Evolutionary conservation across 2,329 filamentous ascomycete genomes (phyloP), one percentile per base, ranked within the genome.

Genomic region (Acephala macrosclerotiorum): DNA sequence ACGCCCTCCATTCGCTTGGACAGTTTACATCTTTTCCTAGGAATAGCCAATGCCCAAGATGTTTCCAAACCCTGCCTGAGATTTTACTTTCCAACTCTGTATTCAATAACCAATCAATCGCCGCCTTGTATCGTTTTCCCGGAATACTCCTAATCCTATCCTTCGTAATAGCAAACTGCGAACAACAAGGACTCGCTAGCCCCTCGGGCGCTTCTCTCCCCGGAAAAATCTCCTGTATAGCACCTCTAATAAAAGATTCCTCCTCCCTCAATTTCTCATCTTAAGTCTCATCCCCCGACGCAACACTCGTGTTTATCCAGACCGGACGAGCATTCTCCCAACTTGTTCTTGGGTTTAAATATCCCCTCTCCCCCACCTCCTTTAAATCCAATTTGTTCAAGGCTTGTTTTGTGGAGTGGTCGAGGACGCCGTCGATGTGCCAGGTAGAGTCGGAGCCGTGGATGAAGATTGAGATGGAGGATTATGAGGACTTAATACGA

Each of bases 61-160:
- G 90, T 72, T 91, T 88, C 74, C 89, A 82, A 3, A 89, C 82
- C 36, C 88, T 78, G 3, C 88, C 88, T n/a, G 83, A 86, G 33
- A 83, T 75, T n/a, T 80, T 80, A 71, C 89, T 86, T 8, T 79
- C 79, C 55, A 87, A 75, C 8, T 81, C 76, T 2, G 87, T 87
- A 6, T 82, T 79, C 12, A 88, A 73, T 47, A 90, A 71, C 88
- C 88, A 91, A 51, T 87, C 77, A 3, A 87, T 80, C 73, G 84
- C 85, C 53, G 81, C 80, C 33, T 84, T 71, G 68, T 90, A 90
- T 61, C 87, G 85, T 18, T 79, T 79, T 60, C 74, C 76, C 2
- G 85, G 80, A 35, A 85, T 80, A 40, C 76, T 73, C 1, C 74
- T 79, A 38, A 90, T 80, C 53, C 82, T 81, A 18, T 85, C 81